Base-by-base conservation (phyloP, 2,329 filamentous ascomycete genomes). In the Ceratocystis lukuohia region DNA sequence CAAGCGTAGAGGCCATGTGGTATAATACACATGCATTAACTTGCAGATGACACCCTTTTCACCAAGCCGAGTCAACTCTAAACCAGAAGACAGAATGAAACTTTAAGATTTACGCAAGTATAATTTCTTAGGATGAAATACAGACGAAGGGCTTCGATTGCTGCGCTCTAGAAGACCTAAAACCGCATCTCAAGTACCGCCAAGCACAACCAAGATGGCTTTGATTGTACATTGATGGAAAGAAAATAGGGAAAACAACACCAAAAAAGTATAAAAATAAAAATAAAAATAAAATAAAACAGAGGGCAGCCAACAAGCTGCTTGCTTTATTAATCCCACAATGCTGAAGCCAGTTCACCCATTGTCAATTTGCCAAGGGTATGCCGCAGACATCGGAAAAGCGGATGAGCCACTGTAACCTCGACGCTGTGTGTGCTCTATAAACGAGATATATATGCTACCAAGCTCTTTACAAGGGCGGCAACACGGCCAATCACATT, bases 21-120 rank as follows among this genome's bases (percentile, higher is more conserved):
- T 37, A 59, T n/a, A n/a, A 33, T 37, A 59, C 30, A n/a, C 28
- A 59, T 59, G 56, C 56, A 59, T 59, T n/a, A 30, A 59, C 33
- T 7, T 33, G 28, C 30, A 59, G 12, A 8, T 37, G 56, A 53
- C 22, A 53, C 56, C 56, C 25, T 37, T 37, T 59, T 53, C 48
- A 53, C 3, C 25, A 20, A 53, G 48, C 25, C 22, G 25, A 28
- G 20, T 50, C n/a, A 50, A 50, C 48, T 50, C 48, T 50, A 50
- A 50, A 50, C 48, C 5, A 7, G 48, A 22, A 22, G n/a, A 20
- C 22, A 10, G 7, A 22, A 10, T 50, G 48, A 25, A 50, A 50
- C 48, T 50, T 41, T 12, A 20, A 50, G 48, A 50, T 25, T 50
- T 22, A 50, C 48, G 8, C 48, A 50, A 12, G 25, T 22, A 53